phyloP scores from a whole-genome alignment of 2,329 filamentous ascomycete genomes.

The Botrytis sinoallii region DNA sequence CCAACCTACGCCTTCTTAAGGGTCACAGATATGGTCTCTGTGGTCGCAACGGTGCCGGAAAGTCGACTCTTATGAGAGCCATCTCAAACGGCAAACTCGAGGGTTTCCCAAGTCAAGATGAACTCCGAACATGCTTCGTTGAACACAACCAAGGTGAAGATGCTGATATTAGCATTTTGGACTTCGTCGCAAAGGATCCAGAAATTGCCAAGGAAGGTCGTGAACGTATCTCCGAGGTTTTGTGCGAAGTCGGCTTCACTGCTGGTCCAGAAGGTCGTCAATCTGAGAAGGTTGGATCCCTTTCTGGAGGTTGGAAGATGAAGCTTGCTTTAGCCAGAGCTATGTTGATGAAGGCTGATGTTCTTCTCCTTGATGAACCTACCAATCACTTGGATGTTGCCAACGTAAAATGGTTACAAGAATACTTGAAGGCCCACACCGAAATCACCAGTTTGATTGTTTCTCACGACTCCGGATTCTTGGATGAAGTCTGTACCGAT shows the following conservation, averaged over 20 bases:
- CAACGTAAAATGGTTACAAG: constrained; percentile 94
- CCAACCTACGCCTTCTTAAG: constrained; percentile 89
- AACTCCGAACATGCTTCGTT: constrained; percentile 93
- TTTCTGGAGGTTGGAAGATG: constrained; percentile 99
- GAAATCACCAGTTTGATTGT: constrained; percentile 98
- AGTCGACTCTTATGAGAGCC: constrained; percentile 98
- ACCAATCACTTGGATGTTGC: constrained; percentile 97
- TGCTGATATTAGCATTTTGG: constrained; percentile 90
- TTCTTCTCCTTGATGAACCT: constrained; percentile 94
- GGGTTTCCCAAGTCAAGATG: constrained; percentile 89
- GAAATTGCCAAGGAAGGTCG: constrained; percentile 74
- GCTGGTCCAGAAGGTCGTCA: constrained; percentile 85
- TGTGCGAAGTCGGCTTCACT: constrained; percentile 92
- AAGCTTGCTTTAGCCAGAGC: constrained; percentile 94
- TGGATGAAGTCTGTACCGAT: constrained; percentile 96
- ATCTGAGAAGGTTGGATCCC: constrained; percentile 82
- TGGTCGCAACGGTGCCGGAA: constrained; percentile 94
- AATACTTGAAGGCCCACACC: constrained; percentile 91
- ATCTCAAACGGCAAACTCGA: constrained; percentile 96
- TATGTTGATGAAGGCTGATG: constrained; percentile 96
- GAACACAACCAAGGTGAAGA: constrained; percentile 99
- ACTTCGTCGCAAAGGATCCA: constrained; percentile 88
- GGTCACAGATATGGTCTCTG: constrained; percentile 97
- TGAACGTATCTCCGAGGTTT: constrained; percentile 78
- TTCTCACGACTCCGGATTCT: constrained; percentile 95